phyloP scores from a whole-genome alignment of 305 asterid genomes.

The Solanum hybrid region DNA sequence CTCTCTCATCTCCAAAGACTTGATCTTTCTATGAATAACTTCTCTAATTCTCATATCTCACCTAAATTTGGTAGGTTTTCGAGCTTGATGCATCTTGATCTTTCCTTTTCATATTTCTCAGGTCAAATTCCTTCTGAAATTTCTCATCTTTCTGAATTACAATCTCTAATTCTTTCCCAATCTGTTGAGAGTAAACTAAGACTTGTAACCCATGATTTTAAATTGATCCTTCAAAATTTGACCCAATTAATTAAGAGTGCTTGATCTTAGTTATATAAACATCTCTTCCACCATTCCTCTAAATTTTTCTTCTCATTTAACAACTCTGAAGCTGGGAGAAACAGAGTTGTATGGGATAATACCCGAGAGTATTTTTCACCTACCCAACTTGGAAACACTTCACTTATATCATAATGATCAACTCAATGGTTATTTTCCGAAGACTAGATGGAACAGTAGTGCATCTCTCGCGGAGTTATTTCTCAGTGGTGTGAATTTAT shows the following conservation, averaged over 20 bases:
- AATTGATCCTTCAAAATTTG: not conserved
- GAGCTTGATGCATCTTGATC: not conserved
- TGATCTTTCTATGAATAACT: not conserved
- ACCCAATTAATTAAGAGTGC: not conserved
- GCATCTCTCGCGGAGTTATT: no score
- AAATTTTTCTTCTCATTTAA: not conserved
- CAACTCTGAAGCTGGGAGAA: not conserved
- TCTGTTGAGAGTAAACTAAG: no score
- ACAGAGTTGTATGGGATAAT: not conserved
- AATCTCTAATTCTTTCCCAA: not conserved
- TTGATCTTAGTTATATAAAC: not conserved
- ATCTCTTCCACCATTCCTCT: not conserved
- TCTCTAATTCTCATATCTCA: not conserved
- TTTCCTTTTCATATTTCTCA: not conserved
- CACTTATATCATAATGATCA: not conserved
- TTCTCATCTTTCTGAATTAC: not conserved
- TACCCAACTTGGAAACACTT: not conserved
- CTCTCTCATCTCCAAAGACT: not conserved
- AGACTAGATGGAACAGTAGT: no score
- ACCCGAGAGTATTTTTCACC: not conserved
- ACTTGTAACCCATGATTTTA: not conserved
- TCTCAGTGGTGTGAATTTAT: not conserved
- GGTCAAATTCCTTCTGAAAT: not conserved
- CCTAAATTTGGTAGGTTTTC: not conserved
- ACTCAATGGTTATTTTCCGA: not conserved